Evolutionary conservation across 805 yeast genomes (phyloP).

Genomic region (Suhomyces sp.): DNA sequence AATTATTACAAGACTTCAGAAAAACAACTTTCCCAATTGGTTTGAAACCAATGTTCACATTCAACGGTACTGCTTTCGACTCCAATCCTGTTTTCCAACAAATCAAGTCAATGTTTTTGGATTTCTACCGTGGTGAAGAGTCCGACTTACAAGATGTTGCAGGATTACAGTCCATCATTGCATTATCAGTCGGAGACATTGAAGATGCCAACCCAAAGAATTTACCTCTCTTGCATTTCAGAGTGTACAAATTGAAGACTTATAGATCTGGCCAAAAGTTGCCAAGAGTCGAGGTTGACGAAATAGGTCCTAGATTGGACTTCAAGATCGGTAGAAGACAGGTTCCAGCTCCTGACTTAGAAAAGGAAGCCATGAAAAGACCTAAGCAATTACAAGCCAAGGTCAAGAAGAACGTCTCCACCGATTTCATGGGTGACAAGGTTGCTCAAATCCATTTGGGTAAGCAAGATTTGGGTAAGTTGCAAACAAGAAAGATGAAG

Average conservation of each 20-base stretch:
- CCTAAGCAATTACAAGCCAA: slow-evolving; percentile 81
- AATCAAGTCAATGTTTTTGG: slow-evolving; percentile 83
- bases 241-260: slow-evolving; percentile 86
- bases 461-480: slow-evolving; percentile 82
- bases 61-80: slow-evolving; percentile 91
- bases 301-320: slow-evolving; percentile 93
- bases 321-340: slow-evolving; percentile 87
- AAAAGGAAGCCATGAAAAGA: slow-evolving; percentile 79
- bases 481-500: slow-evolving; percentile 98
- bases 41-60: slow-evolving; percentile 88
- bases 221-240: slow-evolving; percentile 80
- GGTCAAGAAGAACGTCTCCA: slow-evolving; percentile 83
- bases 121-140: slow-evolving; percentile 84
- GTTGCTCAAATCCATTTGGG: slow-evolving; percentile 96
- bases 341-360: slow-evolving; percentile 80
- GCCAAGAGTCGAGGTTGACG: slow-evolving; percentile 92
- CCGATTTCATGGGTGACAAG: slow-evolving; percentile 92
- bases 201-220: slow-evolving; percentile 71
- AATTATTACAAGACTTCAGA: slow-evolving; percentile 77
- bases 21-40: slow-evolving; percentile 82
- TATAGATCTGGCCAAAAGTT: slow-evolving; percentile 80
- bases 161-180: slow-evolving; percentile 87
- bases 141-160: slow-evolving; percentile 88
- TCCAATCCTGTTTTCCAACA: slow-evolving; percentile 83
- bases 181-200: slow-evolving; percentile 71